A percentile compares a stretch with the other conserved stretches of the same genome.
These are phyloP conservation scores for Bolboschoenoplectus hybrid DNA, from an alignment of 202 grass and related monocot species.

Conservation along the genomic window DNA sequence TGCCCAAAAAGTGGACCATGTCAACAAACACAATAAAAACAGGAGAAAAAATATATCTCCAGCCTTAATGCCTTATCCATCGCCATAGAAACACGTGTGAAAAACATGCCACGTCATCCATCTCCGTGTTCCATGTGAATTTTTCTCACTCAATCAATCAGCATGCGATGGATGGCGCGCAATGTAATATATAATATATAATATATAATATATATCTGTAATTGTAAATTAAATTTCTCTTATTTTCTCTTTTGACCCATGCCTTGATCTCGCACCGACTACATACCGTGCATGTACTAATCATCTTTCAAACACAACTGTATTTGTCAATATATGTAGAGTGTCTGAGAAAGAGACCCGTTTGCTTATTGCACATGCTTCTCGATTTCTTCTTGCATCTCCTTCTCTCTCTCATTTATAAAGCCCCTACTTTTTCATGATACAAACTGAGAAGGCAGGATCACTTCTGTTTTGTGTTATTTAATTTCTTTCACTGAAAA, in stretches of 20 bases:
- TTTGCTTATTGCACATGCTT: slow-evolving; percentile 38
- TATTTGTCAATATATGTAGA: background rate
- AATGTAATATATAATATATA: background rate
- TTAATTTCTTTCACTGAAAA: background rate
- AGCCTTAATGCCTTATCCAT: background rate
- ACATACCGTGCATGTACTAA: background rate
- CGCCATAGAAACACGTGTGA: slow-evolving; percentile 6
- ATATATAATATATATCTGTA: too few relatives aligned
- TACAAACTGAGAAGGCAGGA: background rate
- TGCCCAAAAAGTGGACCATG: background rate
- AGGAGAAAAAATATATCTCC: too few relatives aligned
- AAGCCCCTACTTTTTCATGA: slow-evolving; percentile 5
- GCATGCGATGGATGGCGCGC: background rate
- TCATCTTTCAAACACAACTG: background rate
- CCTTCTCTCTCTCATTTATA: slow-evolving; percentile 18
- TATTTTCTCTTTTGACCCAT: slow-evolving; percentile 8
- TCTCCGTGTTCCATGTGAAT: slow-evolving; percentile 23
- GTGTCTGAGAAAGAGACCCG: background rate
- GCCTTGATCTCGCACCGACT: background rate
- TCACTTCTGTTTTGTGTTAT: background rate
- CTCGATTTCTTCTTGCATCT: background rate
- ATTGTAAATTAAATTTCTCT: background rate
- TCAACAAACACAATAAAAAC: background rate
- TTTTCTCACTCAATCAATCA: background rate
- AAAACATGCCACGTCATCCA: background rate